Percentiles rank a stretch among this genome's conserved stretches.
Conservation (phyloP, 1,139 yeast species). For the Entelexis sorbosivorans region DNA sequence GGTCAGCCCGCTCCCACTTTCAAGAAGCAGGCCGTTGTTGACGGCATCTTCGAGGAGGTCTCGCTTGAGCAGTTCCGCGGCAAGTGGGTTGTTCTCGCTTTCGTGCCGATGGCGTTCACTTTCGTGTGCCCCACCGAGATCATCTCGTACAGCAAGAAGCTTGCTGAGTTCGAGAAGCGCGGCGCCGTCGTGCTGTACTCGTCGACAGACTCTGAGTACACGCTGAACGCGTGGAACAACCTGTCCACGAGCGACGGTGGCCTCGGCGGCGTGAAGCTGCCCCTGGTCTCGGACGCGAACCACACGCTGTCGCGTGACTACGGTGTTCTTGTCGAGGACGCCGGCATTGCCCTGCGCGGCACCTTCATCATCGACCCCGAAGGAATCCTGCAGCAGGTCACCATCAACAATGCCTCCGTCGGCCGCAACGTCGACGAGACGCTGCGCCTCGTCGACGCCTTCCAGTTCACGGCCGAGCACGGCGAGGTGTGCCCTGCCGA, state of each 20-base stretch:
- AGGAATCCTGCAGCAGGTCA: slow-evolving; percentile 87
- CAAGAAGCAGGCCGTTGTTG: slow-evolving; percentile 93
- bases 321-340: slow-evolving; percentile 94
- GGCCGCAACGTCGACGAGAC: slow-evolving; percentile 98
- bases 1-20: slow-evolving; percentile 65
- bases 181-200: slow-evolving; percentile 87
- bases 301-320: slow-evolving; percentile 88
- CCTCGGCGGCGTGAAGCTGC: slow-evolving; percentile 86
- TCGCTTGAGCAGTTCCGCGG: slow-evolving; percentile 92
- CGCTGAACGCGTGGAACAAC: slow-evolving; percentile 96
- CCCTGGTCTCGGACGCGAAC: slow-evolving; percentile 93
- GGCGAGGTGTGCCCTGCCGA: slow-evolving; percentile 99
- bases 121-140: slow-evolving; percentile 98
- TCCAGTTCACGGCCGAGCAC: slow-evolving; percentile 96
- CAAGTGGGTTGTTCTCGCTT: slow-evolving; percentile 92
- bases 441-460: slow-evolving; percentile 92
- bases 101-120: slow-evolving; percentile 97
- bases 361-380: slow-evolving; percentile 94
- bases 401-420: slow-evolving; percentile 96
- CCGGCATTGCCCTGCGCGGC: slow-evolving; percentile 95
- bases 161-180: slow-evolving; percentile 75
- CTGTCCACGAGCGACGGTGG: slow-evolving; percentile 96
- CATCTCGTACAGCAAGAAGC: slow-evolving; percentile 95
- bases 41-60: slow-evolving; percentile 90
- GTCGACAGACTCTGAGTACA: slow-evolving; percentile 96